Base-by-base conservation (phyloP, 257 asterid species). In the Sherardia arvensis region DNA sequence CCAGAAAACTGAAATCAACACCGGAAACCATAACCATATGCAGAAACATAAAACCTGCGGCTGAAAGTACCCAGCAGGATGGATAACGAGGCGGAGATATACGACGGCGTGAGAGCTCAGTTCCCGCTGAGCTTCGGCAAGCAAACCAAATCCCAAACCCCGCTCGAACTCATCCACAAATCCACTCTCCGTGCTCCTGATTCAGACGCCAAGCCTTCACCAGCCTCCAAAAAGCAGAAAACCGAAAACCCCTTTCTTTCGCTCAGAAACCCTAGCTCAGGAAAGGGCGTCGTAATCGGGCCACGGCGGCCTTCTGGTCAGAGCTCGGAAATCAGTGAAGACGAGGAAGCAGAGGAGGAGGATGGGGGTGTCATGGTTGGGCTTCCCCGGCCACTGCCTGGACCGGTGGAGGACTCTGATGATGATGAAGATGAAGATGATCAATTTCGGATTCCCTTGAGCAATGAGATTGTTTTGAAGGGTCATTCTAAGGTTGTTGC, bases 401-500 rank as follows among this genome's bases (percentile, higher is more conserved):
- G n/a, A n/a, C 81, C 78, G 18, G 64, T 51, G 55, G 75, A 54
- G 12, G 94, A 83, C 58, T 79, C 92, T 1, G 95, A 87, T 7
- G 92, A 83, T 1, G 92, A 76, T 43, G 83, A 82, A 45, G 87
- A 75, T 20, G 90, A 76, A 70, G 80, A 74, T 64, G 64, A 81
- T 73, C 78, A 62, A 57, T 78, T 69, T 76, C 79, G 91, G 59
- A 78, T 89, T 64, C 99, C 99, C 7, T n/a, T 82, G 74, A 92
- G 99, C 75, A 92, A 92, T 67, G 99, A 92, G 83, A 87, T 92
- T 74, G 80, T 87, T 65, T 78, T 92, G 75, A 89, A 87, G 80
- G 99, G 97, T 68, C 99, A 89, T 64, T 77, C 95, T 33, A 91
- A 91, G 98, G 82, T 92, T 81, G 97, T 85, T 76, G 78, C 97